Evolutionary conservation across 306 rosid species (phyloP), one percentile per base, ranked within the genome.

Genomic region (Cucurbita ficifolia): DNA sequence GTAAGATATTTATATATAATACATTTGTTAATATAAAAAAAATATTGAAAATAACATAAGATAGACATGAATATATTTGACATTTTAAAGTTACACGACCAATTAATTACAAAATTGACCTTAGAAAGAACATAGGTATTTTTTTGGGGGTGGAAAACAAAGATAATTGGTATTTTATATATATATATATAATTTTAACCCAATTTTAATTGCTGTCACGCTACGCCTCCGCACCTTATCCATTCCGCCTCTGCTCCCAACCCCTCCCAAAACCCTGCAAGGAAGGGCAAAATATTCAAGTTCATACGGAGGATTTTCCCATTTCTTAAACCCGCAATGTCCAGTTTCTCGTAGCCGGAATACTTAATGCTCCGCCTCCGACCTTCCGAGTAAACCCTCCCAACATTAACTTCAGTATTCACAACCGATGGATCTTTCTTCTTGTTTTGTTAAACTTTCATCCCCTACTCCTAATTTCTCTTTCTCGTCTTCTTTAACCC

Each of bases 381-480:
- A 42, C 38, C 19, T 21, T 49, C 21, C 55, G 13, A 14, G 4
- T 2, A 21, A 67, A 64, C 19, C 54, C 73, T 21, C 21, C 24
- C 55, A 45, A 38, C 73, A 8, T 22, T 68, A 43, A 8, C 19
- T 24, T 22, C 39, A 12, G 6, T 13, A 22, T 43, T n/a, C 73
- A 46, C 39, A 6, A 22, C 21, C 73, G 14, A 92, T 92, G 98
- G 96, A 92, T 60, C 96, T 88, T 16, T 85, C 99, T 43, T 94
- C 91, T 76, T 75, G 92, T 49, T 86, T 87, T 78, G 11, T 74
- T 24, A 76, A 83, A 22, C 61, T 86, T 74, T 52, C 86, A 35
- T 79, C 86, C 71, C 75, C 70, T 4, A 4, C 80, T 14, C 63
- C 53, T 48, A 85, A 62, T 56, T 81, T 75, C 86, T 80, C 92